Conservation (phyloP, 371 early-diverging fungal genomes). For the Mortierella polycephala region DNA sequence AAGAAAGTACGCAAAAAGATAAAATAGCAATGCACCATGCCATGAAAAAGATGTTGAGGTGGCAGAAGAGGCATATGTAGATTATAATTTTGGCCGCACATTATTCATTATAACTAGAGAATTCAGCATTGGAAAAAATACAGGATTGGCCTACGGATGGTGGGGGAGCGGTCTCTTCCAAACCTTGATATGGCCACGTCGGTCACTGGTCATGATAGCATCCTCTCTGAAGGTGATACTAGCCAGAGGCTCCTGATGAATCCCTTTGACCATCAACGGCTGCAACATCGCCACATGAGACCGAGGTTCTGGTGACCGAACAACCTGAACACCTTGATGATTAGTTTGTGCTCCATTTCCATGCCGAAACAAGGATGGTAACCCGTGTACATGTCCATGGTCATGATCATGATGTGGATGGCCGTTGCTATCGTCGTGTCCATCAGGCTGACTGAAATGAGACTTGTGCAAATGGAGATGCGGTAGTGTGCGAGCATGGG, state of each 20-base stretch:
- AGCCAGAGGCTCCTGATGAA: constrained; percentile 81
- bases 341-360: constrained; percentile 33
- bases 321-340: constrained; percentile 30
- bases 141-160: constrained; percentile 7
- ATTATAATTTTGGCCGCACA: background rate
- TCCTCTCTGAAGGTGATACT: constrained; percentile 85
- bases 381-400: constrained; percentile 54
- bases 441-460: background rate
- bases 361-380: constrained; percentile 54
- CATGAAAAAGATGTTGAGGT: too few species aligned
- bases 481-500: constrained; percentile 32
- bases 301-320: constrained; percentile 74
- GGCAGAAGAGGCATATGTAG: background rate
- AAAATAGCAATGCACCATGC: too few species aligned
- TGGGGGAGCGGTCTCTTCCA: constrained; percentile 78
- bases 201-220: constrained; percentile 85
- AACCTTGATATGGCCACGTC: constrained; percentile 79
- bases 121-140: too few species aligned
- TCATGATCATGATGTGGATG: constrained; percentile 10
- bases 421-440: constrained; percentile 7
- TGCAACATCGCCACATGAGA: constrained; percentile 83
- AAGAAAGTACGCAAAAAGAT: too few species aligned
- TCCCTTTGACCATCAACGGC: constrained; percentile 75
- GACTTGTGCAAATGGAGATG: constrained; percentile 24
- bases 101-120: too few species aligned